phyloP scores from a whole-genome alignment of 2,329 filamentous ascomycete genomes.

The Alternaria rosae region DNA sequence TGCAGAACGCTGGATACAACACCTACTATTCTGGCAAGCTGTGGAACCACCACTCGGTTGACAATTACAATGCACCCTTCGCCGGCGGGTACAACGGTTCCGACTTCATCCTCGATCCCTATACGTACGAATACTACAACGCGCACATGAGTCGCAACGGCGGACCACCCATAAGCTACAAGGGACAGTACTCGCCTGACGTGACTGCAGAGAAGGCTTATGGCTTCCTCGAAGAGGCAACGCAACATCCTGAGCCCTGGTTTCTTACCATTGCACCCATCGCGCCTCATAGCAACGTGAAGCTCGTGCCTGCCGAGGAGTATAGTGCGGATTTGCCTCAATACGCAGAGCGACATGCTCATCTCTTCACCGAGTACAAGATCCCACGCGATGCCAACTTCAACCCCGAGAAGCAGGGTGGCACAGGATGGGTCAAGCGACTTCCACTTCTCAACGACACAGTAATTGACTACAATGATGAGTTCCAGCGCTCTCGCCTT shows the following conservation, averaged over 20 bases:
- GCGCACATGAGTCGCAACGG: conserved; percentile 68
- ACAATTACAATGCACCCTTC: conserved; percentile 67
- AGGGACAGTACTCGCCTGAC: conserved; percentile 64
- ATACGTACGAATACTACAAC: conserved; percentile 72
- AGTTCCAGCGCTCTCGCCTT: conserved; percentile 30
- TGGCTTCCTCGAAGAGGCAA: conserved; percentile 67
- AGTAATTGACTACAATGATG: neutral
- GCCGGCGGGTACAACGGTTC: conserved; percentile 66
- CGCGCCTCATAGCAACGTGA: conserved; percentile 64
- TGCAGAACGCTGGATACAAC: conserved; percentile 70
- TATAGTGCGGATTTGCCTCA: neutral
- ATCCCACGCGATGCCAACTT: neutral
- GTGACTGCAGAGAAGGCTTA: conserved; percentile 66
- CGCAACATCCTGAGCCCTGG: conserved; percentile 6
- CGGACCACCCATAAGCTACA: conserved; percentile 62
- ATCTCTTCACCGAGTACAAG: neutral
- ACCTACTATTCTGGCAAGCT: conserved; percentile 76
- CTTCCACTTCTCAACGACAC: neutral
- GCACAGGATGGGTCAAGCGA: neutral
- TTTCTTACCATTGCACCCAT: conserved; percentile 71
- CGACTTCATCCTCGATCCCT: conserved; percentile 64
- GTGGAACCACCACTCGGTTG: conserved; percentile 67
- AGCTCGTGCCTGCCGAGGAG: neutral
- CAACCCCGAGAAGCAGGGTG: neutral
- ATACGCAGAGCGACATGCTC: neutral